Evolutionary conservation across 495 filamentous ascomycete species (phyloP).

Genomic region (Podospora australis): DNA sequence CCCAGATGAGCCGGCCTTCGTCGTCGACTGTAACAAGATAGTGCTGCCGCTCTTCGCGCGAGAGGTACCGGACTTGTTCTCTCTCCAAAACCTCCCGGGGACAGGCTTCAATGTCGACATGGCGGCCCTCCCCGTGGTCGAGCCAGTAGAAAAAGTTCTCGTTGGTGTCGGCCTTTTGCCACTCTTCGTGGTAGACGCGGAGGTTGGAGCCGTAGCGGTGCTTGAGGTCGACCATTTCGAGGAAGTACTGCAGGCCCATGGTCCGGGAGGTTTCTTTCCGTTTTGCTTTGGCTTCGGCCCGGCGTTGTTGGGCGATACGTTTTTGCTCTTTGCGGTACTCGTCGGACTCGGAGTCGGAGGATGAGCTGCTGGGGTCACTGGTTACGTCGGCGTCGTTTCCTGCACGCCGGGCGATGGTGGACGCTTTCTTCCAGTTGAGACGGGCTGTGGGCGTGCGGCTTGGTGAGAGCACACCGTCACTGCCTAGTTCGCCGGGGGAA

Average conservation of each 20-base stretch:
- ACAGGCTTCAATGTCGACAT: slow-evolving; percentile 52
- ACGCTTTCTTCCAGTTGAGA: slow-evolving; percentile 68
- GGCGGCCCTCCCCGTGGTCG: slow-evolving; percentile 69
- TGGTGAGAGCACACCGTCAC: neutral
- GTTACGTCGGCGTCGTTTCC: slow-evolving; percentile 53
- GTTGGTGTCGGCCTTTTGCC: slow-evolving; percentile 65
- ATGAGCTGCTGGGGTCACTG: slow-evolving; percentile 22
- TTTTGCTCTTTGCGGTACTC: slow-evolving; percentile 29
- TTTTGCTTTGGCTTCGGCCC: slow-evolving; percentile 38
- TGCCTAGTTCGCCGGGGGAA: neutral
- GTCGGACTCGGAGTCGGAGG: slow-evolving; percentile 19
- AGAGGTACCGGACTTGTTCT: slow-evolving; percentile 68
- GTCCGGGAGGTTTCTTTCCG: slow-evolving; percentile 56
- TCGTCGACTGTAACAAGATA: slow-evolving; percentile 67
- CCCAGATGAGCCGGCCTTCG: slow-evolving; percentile 66
- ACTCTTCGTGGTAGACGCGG: slow-evolving; percentile 74
- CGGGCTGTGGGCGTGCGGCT: slow-evolving; percentile 38
- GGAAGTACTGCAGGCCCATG: slow-evolving; percentile 85
- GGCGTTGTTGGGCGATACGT: slow-evolving; percentile 30
- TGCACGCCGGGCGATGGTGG: slow-evolving; percentile 63
- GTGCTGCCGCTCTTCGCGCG: slow-evolving; percentile 60
- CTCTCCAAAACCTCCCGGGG: slow-evolving; percentile 59
- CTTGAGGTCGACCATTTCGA: slow-evolving; percentile 89
- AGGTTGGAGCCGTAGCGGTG: slow-evolving; percentile 85
- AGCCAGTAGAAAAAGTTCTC: slow-evolving; percentile 97